Evolutionary conservation across 805 yeast genomes (phyloP).

Genomic region (Suhomyces kilbournensis): DNA sequence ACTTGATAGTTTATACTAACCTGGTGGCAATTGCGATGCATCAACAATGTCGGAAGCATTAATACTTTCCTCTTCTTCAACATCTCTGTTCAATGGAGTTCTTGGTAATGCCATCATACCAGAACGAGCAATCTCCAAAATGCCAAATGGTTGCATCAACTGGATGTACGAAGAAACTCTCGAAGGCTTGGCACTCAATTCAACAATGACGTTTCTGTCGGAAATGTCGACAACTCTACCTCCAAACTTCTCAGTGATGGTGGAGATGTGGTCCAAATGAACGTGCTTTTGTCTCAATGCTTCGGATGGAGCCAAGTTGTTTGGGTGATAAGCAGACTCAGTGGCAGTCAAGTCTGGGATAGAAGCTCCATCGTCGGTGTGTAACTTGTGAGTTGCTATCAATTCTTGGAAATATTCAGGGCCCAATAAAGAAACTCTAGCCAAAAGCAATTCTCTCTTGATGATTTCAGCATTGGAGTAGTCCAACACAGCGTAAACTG

Average conservation of each 20-base stretch:
- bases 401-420: slow-evolving; percentile 98
- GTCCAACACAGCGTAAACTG: slow-evolving; percentile 96
- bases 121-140: slow-evolving; percentile 91
- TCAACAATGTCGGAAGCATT: slow-evolving; percentile 76
- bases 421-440: slow-evolving; percentile 89
- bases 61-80: slow-evolving; percentile 42
- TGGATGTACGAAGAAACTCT: slow-evolving; percentile 84
- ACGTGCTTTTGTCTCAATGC: slow-evolving; percentile 91
- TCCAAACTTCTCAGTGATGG: slow-evolving; percentile 81
- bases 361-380: slow-evolving; percentile 36
- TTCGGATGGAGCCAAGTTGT: slow-evolving; percentile 83
- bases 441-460: slow-evolving; percentile 85
- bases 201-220: slow-evolving; percentile 91
- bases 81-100: slow-evolving; percentile 68
- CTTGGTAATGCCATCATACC: slow-evolving; percentile 99
- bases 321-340: slow-evolving; percentile 72
- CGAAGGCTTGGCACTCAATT: slow-evolving; percentile 89
- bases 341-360: slow-evolving; percentile 43
- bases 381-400: slow-evolving; percentile 74
- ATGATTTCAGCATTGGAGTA: slow-evolving; percentile 88
- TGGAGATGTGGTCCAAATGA: slow-evolving; percentile 81
- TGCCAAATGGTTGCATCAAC: slow-evolving; percentile 92
- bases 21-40: slow-evolving; percentile 90
- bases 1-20: slow-evolving; percentile 42
- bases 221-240: slow-evolving; percentile 90